phyloP scores from a whole-genome alignment of 176 grass and related monocot species.

The Juncus inflexus region DNA sequence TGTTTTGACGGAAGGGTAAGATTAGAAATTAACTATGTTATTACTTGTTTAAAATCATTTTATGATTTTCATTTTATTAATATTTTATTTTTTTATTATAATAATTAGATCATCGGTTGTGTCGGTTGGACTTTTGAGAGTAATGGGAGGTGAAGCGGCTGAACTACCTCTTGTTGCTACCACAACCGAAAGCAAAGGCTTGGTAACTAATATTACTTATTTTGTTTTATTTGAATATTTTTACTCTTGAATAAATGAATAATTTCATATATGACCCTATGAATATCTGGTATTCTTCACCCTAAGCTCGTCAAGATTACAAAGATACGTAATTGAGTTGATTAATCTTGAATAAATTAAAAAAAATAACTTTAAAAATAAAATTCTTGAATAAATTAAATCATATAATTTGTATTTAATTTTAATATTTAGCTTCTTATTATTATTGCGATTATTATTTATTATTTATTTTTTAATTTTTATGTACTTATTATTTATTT shows the following conservation, averaged over 20 bases:
- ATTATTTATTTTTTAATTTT: slow-evolving; percentile 20
- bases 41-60: slow-evolving; percentile 3
- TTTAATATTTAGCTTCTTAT: slow-evolving; percentile 13
- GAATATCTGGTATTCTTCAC: not conserved
- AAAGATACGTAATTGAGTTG: not conserved
- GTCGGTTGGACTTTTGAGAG: slow-evolving; percentile 56
- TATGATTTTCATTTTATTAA: slow-evolving; percentile 6
- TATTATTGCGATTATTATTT: not conserved
- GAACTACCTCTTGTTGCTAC: slow-evolving; percentile 81
- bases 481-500: slow-evolving; percentile 17
- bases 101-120: slow-evolving; percentile 64
- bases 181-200: slow-evolving; percentile 52
- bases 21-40: slow-evolving; percentile 6
- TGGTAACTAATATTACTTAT: slow-evolving; percentile 37
- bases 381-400: no score
- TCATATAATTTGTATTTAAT: not conserved
- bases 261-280: no score
- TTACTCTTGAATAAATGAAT: not conserved
- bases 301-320: not conserved
- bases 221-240: not conserved
- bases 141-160: slow-evolving; percentile 60
- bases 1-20: slow-evolving; percentile 68
- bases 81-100: slow-evolving; percentile 22
- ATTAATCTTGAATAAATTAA: no score
- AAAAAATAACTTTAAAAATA: no score